A percentile compares a stretch with the other conserved stretches of the same genome.
Conservation (phyloP, 148 eudicot species). For the Rhododendron vialii region DNA sequence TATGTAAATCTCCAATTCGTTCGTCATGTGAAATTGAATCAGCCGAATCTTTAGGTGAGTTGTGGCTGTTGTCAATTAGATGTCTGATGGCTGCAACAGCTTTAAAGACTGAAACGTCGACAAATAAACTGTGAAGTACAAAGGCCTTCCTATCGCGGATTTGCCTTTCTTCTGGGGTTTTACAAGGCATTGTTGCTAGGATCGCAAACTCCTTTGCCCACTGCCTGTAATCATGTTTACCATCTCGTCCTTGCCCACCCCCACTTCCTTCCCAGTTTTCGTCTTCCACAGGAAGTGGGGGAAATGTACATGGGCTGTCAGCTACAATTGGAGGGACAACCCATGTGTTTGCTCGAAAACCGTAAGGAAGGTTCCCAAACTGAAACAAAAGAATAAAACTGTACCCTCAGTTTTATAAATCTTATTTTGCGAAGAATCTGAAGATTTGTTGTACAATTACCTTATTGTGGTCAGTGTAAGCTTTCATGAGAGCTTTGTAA, state of each 20-base stretch:
- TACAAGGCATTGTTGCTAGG: constrained; percentile 95
- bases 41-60: constrained; percentile 17
- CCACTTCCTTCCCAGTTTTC: constrained; percentile 97
- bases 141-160: constrained; percentile 92
- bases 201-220: constrained; percentile 75
- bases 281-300: constrained; percentile 86
- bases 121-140: constrained; percentile 86
- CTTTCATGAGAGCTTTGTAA: constrained; percentile 88
- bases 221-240: constrained; percentile 68
- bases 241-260: constrained; percentile 93
- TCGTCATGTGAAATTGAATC: constrained; percentile 37
- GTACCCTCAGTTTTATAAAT: constrained; percentile 11
- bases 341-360: constrained; percentile 99
- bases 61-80: constrained; percentile 42
- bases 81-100: constrained; percentile 59
- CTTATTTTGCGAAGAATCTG: neutral
- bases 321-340: constrained; percentile 87
- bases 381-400: constrained; percentile 34
- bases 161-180: constrained; percentile 94
- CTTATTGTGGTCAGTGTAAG: constrained; percentile 91
- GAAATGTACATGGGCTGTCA: constrained; percentile 60
- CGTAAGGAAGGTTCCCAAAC: constrained; percentile 99
- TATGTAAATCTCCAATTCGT: constrained; percentile 70
- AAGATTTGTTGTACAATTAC: constrained; percentile 25
- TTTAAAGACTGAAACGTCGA: constrained; percentile 87